Evolutionary conservation across 768 basidiomycete genomes (phyloP).

Genomic region (Suillus fuscotomentosus): DNA sequence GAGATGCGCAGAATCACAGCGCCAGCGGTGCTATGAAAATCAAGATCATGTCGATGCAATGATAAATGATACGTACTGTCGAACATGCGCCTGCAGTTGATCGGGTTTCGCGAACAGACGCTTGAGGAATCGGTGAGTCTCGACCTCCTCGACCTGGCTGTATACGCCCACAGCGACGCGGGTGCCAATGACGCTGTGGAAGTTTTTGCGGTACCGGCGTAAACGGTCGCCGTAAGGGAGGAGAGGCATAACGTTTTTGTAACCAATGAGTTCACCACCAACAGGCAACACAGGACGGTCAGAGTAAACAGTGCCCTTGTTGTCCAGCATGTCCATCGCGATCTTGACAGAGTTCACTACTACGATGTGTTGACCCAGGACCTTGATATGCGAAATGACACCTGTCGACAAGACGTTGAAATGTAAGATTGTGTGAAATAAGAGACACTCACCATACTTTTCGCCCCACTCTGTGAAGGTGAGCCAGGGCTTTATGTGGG

Average conservation of each 20-base stretch:
- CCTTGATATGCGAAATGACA: constrained; percentile 57
- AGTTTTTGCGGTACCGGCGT: constrained; percentile 39
- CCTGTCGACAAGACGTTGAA: constrained; percentile 33
- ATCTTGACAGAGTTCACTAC: constrained; percentile 51
- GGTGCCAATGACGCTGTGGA: constrained; percentile 42
- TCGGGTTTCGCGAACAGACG: constrained; percentile 37
- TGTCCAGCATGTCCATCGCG: constrained; percentile 62
- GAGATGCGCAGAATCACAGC: constrained; percentile 52
- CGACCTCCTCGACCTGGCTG: constrained; percentile 35
- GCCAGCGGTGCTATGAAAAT: constrained; percentile 42
- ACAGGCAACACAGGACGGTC: constrained; percentile 54
- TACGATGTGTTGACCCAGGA: constrained; percentile 59
- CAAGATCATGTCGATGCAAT: not conserved
- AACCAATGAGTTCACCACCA: constrained; percentile 34
- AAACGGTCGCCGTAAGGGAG: constrained; percentile 40
- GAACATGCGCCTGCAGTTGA: constrained; percentile 38
- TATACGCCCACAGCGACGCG: constrained; percentile 34
- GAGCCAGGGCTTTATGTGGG: constrained; percentile 43
- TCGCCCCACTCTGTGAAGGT: constrained; percentile 44
- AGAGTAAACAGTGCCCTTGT: constrained; percentile 64
- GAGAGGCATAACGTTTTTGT: constrained; percentile 34
- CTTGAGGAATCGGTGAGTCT: constrained; percentile 42
- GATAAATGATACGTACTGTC: constrained; percentile 30
- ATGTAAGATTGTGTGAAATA: not conserved
- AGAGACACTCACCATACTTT: constrained; percentile 36